Conservation (phyloP, 2,329 filamentous ascomycete species). For the Penicillium sp. region DNA sequence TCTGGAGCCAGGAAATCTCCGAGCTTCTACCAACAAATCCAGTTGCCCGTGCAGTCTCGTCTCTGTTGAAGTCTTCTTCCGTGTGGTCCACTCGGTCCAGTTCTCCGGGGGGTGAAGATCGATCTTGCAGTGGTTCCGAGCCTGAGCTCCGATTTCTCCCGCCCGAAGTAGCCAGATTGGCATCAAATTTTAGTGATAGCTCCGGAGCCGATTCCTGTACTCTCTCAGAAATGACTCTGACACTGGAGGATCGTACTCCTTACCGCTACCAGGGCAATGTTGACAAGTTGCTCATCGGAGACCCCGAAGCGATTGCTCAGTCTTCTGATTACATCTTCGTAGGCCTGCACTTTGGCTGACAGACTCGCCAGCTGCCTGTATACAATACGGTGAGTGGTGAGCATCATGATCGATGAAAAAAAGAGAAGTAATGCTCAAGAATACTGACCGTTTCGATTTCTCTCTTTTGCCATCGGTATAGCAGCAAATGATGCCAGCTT, state of each 20-base stretch:
- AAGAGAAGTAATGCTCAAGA: not conserved
- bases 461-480: constrained; percentile 51
- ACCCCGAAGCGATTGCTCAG: constrained; percentile 39
- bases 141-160: constrained; percentile 23
- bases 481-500: constrained; percentile 46
- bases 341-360: constrained; percentile 44
- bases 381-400: not conserved
- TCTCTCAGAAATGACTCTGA: constrained; percentile 18
- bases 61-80: constrained; percentile 46
- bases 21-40: constrained; percentile 49
- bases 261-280: constrained; percentile 36
- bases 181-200: constrained; percentile 25
- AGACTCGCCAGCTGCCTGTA: constrained; percentile 44
- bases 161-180: constrained; percentile 10
- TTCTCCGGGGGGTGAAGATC: constrained; percentile 33
- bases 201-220: constrained; percentile 28
- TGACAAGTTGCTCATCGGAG: constrained; percentile 40
- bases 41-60: constrained; percentile 40
- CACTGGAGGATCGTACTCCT: constrained; percentile 7
- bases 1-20: constrained; percentile 49
- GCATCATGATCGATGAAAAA: too few relatives aligned
- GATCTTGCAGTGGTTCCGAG: constrained; percentile 25
- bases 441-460: constrained; percentile 44
- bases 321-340: constrained; percentile 42
- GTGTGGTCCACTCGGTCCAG: constrained; percentile 43